Base-by-base conservation (phyloP, 371 early-diverging fungal species). In the Mortierella sp. region DNA sequence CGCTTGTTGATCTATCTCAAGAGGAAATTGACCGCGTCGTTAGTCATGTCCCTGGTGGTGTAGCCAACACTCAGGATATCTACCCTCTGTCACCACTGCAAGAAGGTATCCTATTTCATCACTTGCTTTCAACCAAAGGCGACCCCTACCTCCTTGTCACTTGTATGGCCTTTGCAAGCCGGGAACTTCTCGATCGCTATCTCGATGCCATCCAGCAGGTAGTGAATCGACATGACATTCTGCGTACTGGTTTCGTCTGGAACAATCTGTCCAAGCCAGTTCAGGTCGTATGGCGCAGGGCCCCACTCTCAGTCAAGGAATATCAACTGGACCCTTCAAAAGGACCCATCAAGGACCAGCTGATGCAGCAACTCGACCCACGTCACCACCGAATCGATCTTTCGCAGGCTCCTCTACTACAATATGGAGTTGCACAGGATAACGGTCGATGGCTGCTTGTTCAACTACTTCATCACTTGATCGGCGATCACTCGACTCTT, bases 401-500 rank as follows among this genome's bases (percentile, higher is more conserved):
- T 46, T 37, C 24, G 1, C 48, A 49, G 17, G 63, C 56, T 3
- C 56, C 63, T 10, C 19, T 63, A 31, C n/a, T 56, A 16, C 49
- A 43, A 27, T 49, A 50, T n/a, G 12, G 28, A 0, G 21, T 49
- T 22, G 55, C 57, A 5, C 56, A 50, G 28, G 63, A 63, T 14
- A 39, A 63, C 16, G 44, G 45, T 29, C 43, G 50, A 8, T 63
- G 63, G 63, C 19, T 63, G 16, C 22, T 44, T 25, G 46, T 50
- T 8, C 9, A 43, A 44, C 27, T 63, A 43, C 43, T 29, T 5
- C 63, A 63, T 45, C 63, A 63, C 24, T 2, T 63, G 7, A 56
- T 43, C 19, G 63, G 54, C 37, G 63, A 63, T 37, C 63, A 56
- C 22, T 47, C 56, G 34, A 56, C 63, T 10, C 17, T 56, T 2